A percentile compares a stretch with the other conserved stretches of the same genome.
phyloP scores from a whole-genome alignment of 352 stramenopile species.

The Phytophthora hibernalis region DNA sequence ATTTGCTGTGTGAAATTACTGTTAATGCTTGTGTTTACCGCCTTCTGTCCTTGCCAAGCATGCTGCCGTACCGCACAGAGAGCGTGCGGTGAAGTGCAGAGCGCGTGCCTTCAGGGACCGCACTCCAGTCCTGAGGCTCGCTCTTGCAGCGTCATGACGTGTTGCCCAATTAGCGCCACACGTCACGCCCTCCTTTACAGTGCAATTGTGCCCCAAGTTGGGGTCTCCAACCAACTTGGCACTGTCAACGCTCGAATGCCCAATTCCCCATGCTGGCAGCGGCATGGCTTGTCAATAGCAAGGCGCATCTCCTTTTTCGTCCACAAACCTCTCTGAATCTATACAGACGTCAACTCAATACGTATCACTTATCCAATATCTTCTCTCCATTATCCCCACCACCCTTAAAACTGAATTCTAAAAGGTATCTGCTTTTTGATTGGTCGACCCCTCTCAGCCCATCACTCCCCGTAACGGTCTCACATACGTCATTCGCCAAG shows the following conservation, averaged over 20 bases:
- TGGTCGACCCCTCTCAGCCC: neutral
- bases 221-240: neutral
- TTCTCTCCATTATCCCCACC: neutral
- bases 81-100: constrained; percentile 22
- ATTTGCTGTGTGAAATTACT: no score
- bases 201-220: constrained; percentile 13
- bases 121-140: constrained; percentile 33
- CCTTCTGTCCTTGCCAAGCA: constrained; percentile 28
- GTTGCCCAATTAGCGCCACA: constrained; percentile 8
- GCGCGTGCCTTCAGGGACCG: constrained; percentile 28
- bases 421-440: neutral
- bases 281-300: no score
- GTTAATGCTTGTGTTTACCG: no score
- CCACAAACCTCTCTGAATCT: constrained; percentile 2
- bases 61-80: constrained; percentile 37
- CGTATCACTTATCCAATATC: neutral
- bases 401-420: neutral
- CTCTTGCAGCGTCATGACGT: constrained; percentile 28
- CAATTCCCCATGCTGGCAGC: no score
- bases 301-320: neutral
- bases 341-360: neutral
- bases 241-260: neutral
- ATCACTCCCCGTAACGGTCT: neutral
- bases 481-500: constrained; percentile 36
- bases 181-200: constrained; percentile 17